Evolutionary conservation across 495 filamentous ascomycete species (phyloP).

Genomic region (Neurospora sp.): DNA sequence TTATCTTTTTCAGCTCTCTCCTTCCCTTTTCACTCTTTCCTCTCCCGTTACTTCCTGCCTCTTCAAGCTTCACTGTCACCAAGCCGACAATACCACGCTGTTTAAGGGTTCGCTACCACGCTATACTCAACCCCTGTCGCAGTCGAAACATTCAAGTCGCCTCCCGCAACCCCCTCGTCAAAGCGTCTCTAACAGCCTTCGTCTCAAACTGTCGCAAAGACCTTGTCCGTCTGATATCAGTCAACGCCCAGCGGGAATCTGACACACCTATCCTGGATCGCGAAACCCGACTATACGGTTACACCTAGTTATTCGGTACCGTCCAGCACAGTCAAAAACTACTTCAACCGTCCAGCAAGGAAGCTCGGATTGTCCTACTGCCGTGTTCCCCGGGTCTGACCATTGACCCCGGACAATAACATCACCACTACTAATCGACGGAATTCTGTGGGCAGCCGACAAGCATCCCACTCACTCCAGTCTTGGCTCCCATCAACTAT

Average conservation of each 20-base stretch:
- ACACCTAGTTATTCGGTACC: background rate
- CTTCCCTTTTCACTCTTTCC: background rate
- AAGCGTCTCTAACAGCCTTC: conserved; percentile 32
- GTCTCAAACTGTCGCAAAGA: conserved; percentile 30
- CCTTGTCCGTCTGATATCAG: conserved; percentile 25
- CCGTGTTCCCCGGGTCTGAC: background rate
- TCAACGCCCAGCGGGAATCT: conserved; percentile 12
- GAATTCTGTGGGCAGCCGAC: background rate
- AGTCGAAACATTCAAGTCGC: conserved; percentile 30
- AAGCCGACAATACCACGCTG: background rate
- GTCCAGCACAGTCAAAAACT: background rate
- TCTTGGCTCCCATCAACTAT: background rate
- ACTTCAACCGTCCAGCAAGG: conserved; percentile 1
- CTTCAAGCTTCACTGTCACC: background rate
- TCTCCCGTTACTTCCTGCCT: background rate
- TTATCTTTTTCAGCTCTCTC: background rate
- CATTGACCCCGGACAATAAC: background rate
- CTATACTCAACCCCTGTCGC: conserved; percentile 22
- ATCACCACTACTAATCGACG: background rate
- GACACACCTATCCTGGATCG: conserved; percentile 26
- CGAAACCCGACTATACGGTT: conserved; percentile 22
- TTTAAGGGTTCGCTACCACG: background rate
- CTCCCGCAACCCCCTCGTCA: conserved; percentile 19
- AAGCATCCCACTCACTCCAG: background rate
- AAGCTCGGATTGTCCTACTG: background rate